Evolutionary conservation across 2,329 filamentous ascomycete species (phyloP).

Genomic region (Pleoardoris graminearum): DNA sequence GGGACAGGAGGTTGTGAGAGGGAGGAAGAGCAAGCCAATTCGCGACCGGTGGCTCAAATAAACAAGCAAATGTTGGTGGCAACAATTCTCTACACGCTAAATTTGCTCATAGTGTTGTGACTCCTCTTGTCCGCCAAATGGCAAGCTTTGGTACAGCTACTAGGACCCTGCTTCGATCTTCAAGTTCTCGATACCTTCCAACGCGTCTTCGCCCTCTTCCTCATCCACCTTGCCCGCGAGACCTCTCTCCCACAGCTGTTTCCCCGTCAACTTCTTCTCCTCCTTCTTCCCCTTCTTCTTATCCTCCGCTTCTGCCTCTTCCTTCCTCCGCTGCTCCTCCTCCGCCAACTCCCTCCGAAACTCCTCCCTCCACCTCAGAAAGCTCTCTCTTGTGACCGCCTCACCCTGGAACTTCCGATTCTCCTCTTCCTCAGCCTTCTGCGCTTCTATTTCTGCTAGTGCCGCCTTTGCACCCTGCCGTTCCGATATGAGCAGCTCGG

Average conservation of each 20-base stretch:
- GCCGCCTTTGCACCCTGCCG: slow-evolving; percentile 67
- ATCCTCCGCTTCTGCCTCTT: slow-evolving; percentile 72
- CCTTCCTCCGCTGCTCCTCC: slow-evolving; percentile 59
- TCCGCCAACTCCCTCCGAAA: slow-evolving; percentile 85
- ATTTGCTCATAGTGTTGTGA: too few species aligned
- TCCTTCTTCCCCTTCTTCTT: slow-evolving; percentile 60
- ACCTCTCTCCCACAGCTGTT: slow-evolving; percentile 55
- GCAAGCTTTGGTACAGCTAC: too few species aligned
- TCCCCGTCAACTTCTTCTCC: slow-evolving; percentile 76
- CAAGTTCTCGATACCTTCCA: slow-evolving; percentile 47
- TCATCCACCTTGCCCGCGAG: slow-evolving; percentile 68
- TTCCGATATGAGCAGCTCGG: slow-evolving; percentile 80
- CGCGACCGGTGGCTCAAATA: slow-evolving; percentile 13
- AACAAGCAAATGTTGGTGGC: not conserved
- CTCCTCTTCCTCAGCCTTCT: slow-evolving; percentile 81
- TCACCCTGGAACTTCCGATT: slow-evolving; percentile 96
- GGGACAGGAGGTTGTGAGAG: slow-evolving; percentile 34
- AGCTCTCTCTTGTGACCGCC: slow-evolving; percentile 82
- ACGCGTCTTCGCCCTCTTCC: slow-evolving; percentile 62
- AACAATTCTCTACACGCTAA: too few species aligned
- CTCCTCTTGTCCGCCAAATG: too few species aligned
- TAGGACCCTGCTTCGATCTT: slow-evolving; percentile 52
- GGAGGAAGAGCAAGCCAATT: slow-evolving; percentile 30
- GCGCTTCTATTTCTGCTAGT: slow-evolving; percentile 56
- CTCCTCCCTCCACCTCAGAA: slow-evolving; percentile 76